Evolutionary conservation across 2,329 filamentous ascomycete species (phyloP).

Genomic region (Zalaria obscura): DNA sequence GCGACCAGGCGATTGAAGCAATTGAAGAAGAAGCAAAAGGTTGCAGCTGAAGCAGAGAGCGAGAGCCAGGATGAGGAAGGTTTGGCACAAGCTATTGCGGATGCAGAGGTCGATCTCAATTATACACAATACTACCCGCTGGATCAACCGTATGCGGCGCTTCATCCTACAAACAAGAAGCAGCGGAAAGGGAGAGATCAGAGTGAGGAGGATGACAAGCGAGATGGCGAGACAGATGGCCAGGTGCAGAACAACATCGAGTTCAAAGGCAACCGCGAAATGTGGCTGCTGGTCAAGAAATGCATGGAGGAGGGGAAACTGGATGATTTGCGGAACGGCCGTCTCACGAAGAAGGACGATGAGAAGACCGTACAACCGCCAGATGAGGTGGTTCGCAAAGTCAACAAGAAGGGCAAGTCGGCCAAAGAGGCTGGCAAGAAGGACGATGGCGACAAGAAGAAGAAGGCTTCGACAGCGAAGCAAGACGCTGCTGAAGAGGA

Average conservation of each 20-base stretch:
- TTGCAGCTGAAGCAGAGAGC: slow-evolving; percentile 33
- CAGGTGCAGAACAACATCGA: slow-evolving; percentile 16
- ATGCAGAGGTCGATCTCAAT: slow-evolving; percentile 56
- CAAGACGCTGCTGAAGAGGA: slow-evolving; percentile 10
- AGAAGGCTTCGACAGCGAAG: not conserved
- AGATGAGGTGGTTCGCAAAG: not conserved
- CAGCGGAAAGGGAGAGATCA: slow-evolving; percentile 15
- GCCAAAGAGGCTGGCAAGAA: slow-evolving; percentile 2
- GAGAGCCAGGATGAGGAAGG: slow-evolving; percentile 19
- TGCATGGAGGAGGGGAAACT: slow-evolving; percentile 46
- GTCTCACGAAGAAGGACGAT: slow-evolving; percentile 10
- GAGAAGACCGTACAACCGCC: not conserved
- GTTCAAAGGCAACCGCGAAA: slow-evolving; percentile 33
- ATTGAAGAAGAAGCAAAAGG: slow-evolving; percentile 43
- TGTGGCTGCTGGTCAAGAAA: slow-evolving; percentile 55
- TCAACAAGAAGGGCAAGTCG: slow-evolving; percentile 2
- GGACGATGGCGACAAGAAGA: slow-evolving; percentile 1
- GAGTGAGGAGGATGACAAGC: slow-evolving; percentile 22
- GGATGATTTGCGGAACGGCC: slow-evolving; percentile 42
- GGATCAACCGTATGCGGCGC: slow-evolving; percentile 51
- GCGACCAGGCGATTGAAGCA: slow-evolving; percentile 50
- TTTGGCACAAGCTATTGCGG: slow-evolving; percentile 21
- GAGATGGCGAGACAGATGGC: slow-evolving; percentile 16
- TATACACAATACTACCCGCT: slow-evolving; percentile 63
- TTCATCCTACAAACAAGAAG: slow-evolving; percentile 27